These are phyloP conservation scores for Cytospora piceicola DNA, from an alignment of 2,329 filamentous ascomycete genomes.

Conservation along the genomic window DNA sequence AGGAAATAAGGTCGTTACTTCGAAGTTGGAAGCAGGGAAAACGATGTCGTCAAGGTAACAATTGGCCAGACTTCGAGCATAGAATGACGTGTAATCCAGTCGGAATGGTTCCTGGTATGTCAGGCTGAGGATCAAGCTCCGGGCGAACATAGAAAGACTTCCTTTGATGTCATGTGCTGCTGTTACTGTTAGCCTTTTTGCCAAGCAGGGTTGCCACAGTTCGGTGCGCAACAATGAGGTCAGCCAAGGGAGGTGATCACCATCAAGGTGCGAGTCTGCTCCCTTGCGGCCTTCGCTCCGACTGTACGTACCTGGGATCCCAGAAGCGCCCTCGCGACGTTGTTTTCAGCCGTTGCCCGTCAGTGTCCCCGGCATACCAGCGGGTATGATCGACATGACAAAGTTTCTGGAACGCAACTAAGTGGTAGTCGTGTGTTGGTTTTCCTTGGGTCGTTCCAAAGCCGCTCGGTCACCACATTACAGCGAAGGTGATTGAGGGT, in stretches of 20 bases:
- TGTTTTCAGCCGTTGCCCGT: slow-evolving; percentile 8
- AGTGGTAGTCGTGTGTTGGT: slow-evolving; percentile 12
- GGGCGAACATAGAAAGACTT: slow-evolving; percentile 5
- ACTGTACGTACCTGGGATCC: background rate
- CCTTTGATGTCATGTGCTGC: slow-evolving; percentile 8
- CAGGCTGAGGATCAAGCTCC: slow-evolving; percentile 12
- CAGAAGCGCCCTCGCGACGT: slow-evolving; percentile 12
- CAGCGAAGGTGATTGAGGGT: slow-evolving; percentile 38
- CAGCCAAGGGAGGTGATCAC: slow-evolving; percentile 17
- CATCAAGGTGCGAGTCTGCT: slow-evolving; percentile 9
- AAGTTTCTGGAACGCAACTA: slow-evolving; percentile 17
- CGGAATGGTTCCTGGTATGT: background rate
- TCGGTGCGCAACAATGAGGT: slow-evolving; percentile 20
- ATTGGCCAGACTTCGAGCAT: slow-evolving; percentile 5
- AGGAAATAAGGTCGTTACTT: slow-evolving; percentile 5
- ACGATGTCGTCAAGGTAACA: slow-evolving; percentile 17
- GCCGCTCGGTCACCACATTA: slow-evolving; percentile 19
- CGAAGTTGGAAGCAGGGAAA: slow-evolving; percentile 12
- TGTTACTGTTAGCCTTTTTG: slow-evolving; percentile 2
- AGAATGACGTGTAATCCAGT: slow-evolving; percentile 24
- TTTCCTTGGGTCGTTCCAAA: slow-evolving; percentile 9
- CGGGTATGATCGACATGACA: slow-evolving; percentile 13
- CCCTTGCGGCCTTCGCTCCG: slow-evolving; percentile 16
- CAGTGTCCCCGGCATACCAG: slow-evolving; percentile 19
- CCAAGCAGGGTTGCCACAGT: slow-evolving; percentile 15